Base-by-base conservation (phyloP, 495 filamentous ascomycete species). In the Thermothielavioides terrestris region DNA sequence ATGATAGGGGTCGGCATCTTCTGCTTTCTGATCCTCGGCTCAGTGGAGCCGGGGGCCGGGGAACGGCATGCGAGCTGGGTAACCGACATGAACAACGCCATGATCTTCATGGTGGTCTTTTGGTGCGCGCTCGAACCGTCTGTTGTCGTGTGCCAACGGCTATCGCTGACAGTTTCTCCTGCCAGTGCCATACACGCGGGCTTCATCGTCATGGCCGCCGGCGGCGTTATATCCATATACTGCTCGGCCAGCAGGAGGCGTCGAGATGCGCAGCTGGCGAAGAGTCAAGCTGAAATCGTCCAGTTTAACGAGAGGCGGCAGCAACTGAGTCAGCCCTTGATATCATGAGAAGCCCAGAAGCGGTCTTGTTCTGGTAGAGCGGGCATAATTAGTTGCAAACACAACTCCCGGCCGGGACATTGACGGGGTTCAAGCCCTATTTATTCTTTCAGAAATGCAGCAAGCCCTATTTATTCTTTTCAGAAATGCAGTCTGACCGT, bases 51-150 rank as follows among this genome's bases (percentile, higher is more conserved):
- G 42, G 39, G 39, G 38, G 22, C 39, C 25, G 51, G 38, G 40
- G 28, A 34, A 11, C 27, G 20, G 10, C 35, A 46, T 14, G 41
- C 26, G 8, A 14, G 6, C 12, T 64, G 59, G 61, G 50, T 23
- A 5, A 12, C 9, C 0, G 59, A 64, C 37, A 49, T 60, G 36
- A 52, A 34, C 10, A 62, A 51, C 17, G 51, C 41, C 15, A 64
- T 64, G 61, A 54, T 62, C 20, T 62, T 62, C 9, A 64, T 64
- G 54, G 50, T 62, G 45, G 56, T 60, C 0, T 60, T 62, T 32
- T 49, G 50, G 61, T 64, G 28, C 23, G 58, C 48, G 31, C 14
- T 4, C 21, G 3, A n/a, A 0, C 14, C 11, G 10, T 26, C n/a
- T 26, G 2, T 11, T 6, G 27, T 9, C 26, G 3, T 22, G 0